Base-by-base conservation (phyloP, 345 rosid species). In the Aegle marmelos region DNA sequence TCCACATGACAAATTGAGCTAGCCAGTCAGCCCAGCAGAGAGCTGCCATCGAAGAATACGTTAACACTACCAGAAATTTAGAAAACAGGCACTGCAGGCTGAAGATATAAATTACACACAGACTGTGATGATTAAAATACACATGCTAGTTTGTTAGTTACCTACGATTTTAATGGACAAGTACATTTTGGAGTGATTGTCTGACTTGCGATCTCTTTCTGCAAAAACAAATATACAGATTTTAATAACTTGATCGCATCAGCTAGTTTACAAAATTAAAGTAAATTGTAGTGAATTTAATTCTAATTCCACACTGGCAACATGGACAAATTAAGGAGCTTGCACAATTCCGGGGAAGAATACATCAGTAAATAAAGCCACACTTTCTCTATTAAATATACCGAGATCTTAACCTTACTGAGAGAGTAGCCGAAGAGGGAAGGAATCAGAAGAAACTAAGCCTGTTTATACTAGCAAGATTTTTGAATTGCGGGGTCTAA, bases 11-110 rank as follows among this genome's bases (percentile, higher is more conserved):
- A 36, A 58, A 77, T 9, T 24, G 8, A 3, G 65, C 79, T 10
- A 66, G 27, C 33, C 36, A 9, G 33, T 76, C 79, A 66, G 54
- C 79, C 79, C 79, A 76, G 1, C 19, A 33, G 0, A 76, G 54
- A 54, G 25, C 79, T 76, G 72, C 64, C 24, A 25, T 34, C 14
- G n/a, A 37, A 27, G 11, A 36, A 53, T 19, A 31, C 25, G 25
- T 45, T 11, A 45, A 45, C 11, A 45, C 4, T 45, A 31, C 28
- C 37, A 66, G 25, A 36, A 2, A 34, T 34, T 24, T 0, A 57
- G 64, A 25, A 25, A 76, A 76, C 64, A 5, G 21, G 27, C 33
- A 3, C 1, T 2, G 50, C 50, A 45, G 5, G 50, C 50, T 45
- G 16, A 45, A 45, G 16, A 45, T 45, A 11, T 45, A 45, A 2